Percentiles rank a stretch among this genome's conserved stretches.
Conservation (phyloP, 1,139 yeast species). For the Suhomyces ambrosiae region DNA sequence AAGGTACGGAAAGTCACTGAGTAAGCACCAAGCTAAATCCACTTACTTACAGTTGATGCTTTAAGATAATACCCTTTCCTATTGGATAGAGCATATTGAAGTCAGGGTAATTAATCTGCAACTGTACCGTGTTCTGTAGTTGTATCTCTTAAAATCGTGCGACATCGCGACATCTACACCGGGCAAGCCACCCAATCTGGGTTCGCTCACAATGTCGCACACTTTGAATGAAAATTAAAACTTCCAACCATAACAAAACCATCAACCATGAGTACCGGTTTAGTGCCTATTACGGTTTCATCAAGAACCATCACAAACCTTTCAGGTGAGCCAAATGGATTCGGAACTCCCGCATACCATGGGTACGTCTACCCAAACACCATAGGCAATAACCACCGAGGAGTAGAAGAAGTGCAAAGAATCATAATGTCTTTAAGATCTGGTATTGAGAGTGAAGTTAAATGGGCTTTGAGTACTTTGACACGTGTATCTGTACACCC, state of each 20-base stretch:
- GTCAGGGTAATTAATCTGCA: too few relatives aligned
- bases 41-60: too few relatives aligned
- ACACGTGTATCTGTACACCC: slow-evolving; percentile 51
- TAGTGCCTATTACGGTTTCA: slow-evolving; percentile 26
- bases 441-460: slow-evolving; percentile 59
- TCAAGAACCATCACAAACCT: slow-evolving; percentile 17
- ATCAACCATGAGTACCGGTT: slow-evolving; percentile 17
- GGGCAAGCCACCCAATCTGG: too few relatives aligned
- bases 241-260: slow-evolving; percentile 9
- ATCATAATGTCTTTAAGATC: slow-evolving; percentile 65
- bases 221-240: slow-evolving; percentile 5
- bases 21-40: too few relatives aligned
- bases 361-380: slow-evolving; percentile 21
- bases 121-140: too few relatives aligned
- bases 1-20: too few relatives aligned
- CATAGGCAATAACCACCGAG: slow-evolving; percentile 39
- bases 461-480: slow-evolving; percentile 66
- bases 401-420: slow-evolving; percentile 59
- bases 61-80: too few relatives aligned
- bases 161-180: too few relatives aligned
- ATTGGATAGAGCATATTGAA: too few relatives aligned
- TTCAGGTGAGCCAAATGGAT: slow-evolving; percentile 18
- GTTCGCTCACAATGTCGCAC: slow-evolving; percentile 8
- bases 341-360: slow-evolving; percentile 17
- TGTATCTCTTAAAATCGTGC: too few relatives aligned